Percentiles rank a stretch among this genome's conserved stretches.
Evolutionary conservation across 192 early-diverging fungal species (phyloP).

Genomic region (Mortierella alpina): DNA sequence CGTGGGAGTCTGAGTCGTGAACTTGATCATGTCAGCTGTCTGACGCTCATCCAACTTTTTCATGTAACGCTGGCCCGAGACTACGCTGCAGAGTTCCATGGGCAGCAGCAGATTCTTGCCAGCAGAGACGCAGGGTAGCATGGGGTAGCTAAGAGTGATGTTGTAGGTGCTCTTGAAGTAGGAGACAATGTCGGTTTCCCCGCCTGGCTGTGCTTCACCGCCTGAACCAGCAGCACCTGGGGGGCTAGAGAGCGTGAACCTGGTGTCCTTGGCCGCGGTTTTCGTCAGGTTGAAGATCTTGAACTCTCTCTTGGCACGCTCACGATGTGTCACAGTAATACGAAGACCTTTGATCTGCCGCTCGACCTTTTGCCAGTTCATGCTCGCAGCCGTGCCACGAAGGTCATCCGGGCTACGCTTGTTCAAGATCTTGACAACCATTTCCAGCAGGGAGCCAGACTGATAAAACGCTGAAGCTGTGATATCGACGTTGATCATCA

Average conservation of each 20-base stretch:
- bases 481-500: constrained; percentile 78
- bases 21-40: constrained; percentile 95
- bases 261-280: constrained; percentile 73
- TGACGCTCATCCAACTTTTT: constrained; percentile 86
- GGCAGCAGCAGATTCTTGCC: constrained; percentile 77
- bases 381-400: constrained; percentile 45
- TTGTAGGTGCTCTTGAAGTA: constrained; percentile 86
- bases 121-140: constrained; percentile 82
- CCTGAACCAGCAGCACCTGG: background rate
- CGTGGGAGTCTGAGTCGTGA: constrained; percentile 84
- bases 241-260: constrained; percentile 61
- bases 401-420: constrained; percentile 59
- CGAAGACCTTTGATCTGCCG: constrained; percentile 62
- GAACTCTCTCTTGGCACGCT: constrained; percentile 67
- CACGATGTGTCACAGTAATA: constrained; percentile 67
- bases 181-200: constrained; percentile 68
- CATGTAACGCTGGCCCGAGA: constrained; percentile 85
- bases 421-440: constrained; percentile 74
- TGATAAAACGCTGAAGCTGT: constrained; percentile 75
- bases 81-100: constrained; percentile 91
- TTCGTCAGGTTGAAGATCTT: constrained; percentile 75
- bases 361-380: constrained; percentile 56
- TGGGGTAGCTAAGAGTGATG: constrained; percentile 76
- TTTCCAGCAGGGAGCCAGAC: constrained; percentile 73
- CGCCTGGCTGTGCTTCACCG: background rate